Evolutionary conservation across 1,284 basidiomycete genomes (phyloP).

Genomic region (Cutaneotrichosporon daszewskae): DNA sequence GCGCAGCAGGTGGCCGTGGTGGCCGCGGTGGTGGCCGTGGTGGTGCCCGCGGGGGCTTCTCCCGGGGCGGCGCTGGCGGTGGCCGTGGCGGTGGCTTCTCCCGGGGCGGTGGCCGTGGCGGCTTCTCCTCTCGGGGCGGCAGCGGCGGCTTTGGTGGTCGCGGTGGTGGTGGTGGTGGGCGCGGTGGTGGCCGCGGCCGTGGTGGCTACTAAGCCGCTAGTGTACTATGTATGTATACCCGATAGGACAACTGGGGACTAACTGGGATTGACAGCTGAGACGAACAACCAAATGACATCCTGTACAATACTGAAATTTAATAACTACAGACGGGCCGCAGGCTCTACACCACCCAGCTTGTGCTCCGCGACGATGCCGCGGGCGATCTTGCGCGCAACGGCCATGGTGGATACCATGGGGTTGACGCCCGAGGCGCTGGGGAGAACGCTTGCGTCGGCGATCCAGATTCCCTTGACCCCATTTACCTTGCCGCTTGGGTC

Average conservation of each 20-base stretch:
- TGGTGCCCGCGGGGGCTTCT: slow-evolving; percentile 6
- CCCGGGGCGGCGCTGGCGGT: slow-evolving; percentile 4
- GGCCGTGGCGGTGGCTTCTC: slow-evolving; percentile 15
- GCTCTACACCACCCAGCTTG: no score
- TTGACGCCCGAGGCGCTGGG: slow-evolving; percentile 50
- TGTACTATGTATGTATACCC: no score
- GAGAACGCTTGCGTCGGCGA: slow-evolving; percentile 49
- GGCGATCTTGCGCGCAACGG: slow-evolving; percentile 19
- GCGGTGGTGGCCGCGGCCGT: no score
- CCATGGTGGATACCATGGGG: slow-evolving; percentile 49
- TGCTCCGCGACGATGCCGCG: slow-evolving; percentile 9
- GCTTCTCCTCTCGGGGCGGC: no score
- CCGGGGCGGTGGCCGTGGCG: slow-evolving; percentile 12
- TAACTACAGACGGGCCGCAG: no score
- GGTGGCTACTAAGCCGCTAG: no score
- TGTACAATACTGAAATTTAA: no score
- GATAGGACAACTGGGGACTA: no score
- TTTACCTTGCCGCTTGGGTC: slow-evolving; percentile 48
- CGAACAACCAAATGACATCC: no score
- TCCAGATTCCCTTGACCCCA: slow-evolving; percentile 48
- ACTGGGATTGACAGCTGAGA: no score
- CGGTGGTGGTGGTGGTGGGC: no score
- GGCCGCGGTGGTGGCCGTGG: slow-evolving; percentile 11
- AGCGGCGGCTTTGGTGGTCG: no score
- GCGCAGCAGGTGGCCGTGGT: slow-evolving; percentile 4